Conservation (phyloP, 352 stramenopile genomes). For the Phytopythium boreale region DNA sequence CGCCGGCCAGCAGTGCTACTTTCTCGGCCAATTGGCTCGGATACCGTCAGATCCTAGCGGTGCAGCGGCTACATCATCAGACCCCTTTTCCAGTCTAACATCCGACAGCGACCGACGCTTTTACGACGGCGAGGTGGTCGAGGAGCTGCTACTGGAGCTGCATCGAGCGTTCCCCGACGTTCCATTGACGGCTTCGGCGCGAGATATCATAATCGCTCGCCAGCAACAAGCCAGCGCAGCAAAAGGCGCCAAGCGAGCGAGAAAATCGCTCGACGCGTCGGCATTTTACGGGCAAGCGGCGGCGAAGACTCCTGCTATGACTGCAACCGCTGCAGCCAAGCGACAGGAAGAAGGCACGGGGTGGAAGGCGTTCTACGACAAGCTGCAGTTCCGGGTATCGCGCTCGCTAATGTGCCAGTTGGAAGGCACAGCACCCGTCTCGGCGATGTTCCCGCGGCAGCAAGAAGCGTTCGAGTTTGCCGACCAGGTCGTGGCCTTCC, state of each 20-base stretch:
- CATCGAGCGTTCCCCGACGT: slow-evolving; percentile 48
- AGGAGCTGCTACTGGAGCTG: slow-evolving; percentile 36
- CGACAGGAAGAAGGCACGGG: not conserved
- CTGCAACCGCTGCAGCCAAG: not conserved
- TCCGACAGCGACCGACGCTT: slow-evolving; percentile 1
- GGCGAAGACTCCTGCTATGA: not conserved
- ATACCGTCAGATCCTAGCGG: not conserved
- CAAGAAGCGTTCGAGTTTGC: slow-evolving; percentile 80
- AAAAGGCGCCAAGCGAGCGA: slow-evolving; percentile 17
- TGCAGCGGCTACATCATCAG: not conserved
- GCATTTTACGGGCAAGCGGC: slow-evolving; percentile 23
- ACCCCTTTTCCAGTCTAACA: not conserved
- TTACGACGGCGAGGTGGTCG: slow-evolving; percentile 22
- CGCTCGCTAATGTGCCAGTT: slow-evolving; percentile 76
- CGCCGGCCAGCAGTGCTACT: slow-evolving; percentile 46
- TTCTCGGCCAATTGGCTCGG: slow-evolving; percentile 32
- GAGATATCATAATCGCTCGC: slow-evolving; percentile 1
- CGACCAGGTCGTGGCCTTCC: slow-evolving; percentile 50
- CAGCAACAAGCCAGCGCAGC: not conserved
- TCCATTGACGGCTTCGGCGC: slow-evolving; percentile 30
- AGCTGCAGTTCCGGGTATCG: slow-evolving; percentile 75
- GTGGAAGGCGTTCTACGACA: slow-evolving; percentile 62
- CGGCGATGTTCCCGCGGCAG: slow-evolving; percentile 65
- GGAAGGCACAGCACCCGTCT: slow-evolving; percentile 65
- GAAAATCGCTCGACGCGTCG: slow-evolving; percentile 26